A percentile compares a stretch with the other conserved stretches of the same genome.
Conservation (phyloP, 2,329 filamentous ascomycete species). For the Hypoxylon rubiginosum region DNA sequence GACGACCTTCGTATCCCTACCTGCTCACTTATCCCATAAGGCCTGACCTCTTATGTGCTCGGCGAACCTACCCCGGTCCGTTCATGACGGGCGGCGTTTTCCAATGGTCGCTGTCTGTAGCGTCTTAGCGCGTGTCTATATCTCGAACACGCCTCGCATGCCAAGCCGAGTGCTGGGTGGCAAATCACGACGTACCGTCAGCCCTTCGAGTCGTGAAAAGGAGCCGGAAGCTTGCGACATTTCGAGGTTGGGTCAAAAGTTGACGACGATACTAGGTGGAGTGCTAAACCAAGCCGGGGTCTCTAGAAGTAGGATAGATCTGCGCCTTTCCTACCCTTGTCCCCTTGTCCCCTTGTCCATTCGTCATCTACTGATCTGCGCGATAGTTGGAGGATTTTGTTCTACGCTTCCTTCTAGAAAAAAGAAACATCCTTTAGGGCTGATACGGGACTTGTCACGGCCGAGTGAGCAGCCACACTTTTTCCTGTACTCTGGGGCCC, state of each 20-base stretch:
- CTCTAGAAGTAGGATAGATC: neutral
- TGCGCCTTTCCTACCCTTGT: neutral
- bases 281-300: neutral
- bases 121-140: neutral
- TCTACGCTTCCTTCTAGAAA: slow-evolving; percentile 11
- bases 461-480: neutral
- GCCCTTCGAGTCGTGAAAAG: neutral
- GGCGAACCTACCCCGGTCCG: neutral
- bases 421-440: slow-evolving; percentile 12
- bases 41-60: neutral
- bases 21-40: neutral
- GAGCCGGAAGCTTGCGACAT: neutral
- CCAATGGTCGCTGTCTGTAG: neutral
- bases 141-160: neutral
- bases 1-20: neutral
- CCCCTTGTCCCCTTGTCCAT: neutral
- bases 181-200: neutral
- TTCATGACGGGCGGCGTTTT: neutral
- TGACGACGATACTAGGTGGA: neutral
- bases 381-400: neutral
- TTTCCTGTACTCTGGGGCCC: neutral
- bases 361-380: slow-evolving; percentile 4
- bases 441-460: neutral
- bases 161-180: neutral
- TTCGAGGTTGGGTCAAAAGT: neutral